Evolutionary conservation across 2,329 filamentous ascomycete genomes (phyloP), one percentile per base, ranked within the genome.

Genomic region (Colletotrichum karsti): DNA sequence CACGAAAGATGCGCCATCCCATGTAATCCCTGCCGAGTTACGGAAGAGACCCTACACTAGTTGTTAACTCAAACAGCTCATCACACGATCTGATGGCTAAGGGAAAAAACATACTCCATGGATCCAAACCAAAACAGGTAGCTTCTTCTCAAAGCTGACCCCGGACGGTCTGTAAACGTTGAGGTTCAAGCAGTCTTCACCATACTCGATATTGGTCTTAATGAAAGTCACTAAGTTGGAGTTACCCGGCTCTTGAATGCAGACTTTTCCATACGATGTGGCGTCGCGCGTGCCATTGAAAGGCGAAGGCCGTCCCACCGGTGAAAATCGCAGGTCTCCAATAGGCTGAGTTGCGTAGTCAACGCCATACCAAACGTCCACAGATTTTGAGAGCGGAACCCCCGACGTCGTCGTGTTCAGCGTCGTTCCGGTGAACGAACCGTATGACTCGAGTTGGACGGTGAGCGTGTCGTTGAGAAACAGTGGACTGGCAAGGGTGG

Each of bases 1-100:
- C 12, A 72, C 73, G 9, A 75, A 74, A 7, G 74, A 72, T 5
- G 70, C 67, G 3, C 70, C 69, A 13, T 73, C 70, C 9, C 67
- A 71, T 1, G 35, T 56, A 3, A 69, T 61, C 3, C 67, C 69
- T 1, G 63, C 71, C 22, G 42, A 22, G 12, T 58, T 58, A 20
- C 71, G 58, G 24, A 55, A 66, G 5, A 67, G 5, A 15, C 63
- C 58, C 51, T 57, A 7, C 20, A 7, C 5, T 12, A 5, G 5
- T 12, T 7, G 5, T 64, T n/a, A 59, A 26, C 9, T 9, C 22
- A 0, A 10, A n/a, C 22, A 8, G 7, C 15, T 50, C 24, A 18
- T 7, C 18, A 18, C 20, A 35, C 18, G 2, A 24, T 30, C n/a
- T 30, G 24, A n/a, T n/a, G n/a, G n/a, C n/a, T n/a, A n/a, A n/a